Evolutionary conservation across 805 yeast genomes (phyloP), one percentile per base, ranked within the genome.

Genomic region (Candida pseudofarinosa): DNA sequence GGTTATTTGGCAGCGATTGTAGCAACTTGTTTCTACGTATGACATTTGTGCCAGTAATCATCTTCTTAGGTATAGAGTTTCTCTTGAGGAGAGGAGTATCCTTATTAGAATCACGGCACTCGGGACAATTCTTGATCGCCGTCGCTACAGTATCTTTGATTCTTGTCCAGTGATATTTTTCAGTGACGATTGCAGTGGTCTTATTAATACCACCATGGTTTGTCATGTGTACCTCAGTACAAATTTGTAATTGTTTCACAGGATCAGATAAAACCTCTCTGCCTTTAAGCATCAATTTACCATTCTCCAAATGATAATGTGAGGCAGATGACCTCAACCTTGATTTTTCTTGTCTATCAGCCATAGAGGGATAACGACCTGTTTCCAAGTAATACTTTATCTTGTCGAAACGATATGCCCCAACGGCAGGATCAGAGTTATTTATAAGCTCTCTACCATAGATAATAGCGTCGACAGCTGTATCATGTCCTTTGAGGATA

Each of bases 181-280:
- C 93, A 1, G 90, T 78, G 14, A 93, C 78, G 14, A 76, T 65
- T 0, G 91, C 68, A 0, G 97, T 89, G 1, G 95, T 83, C 55
- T 83, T 87, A 65, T 91, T 91, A 48, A 91, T 88, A 8, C 98
- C 98, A 10, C 83, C 83, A 58, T 91, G 99, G 36, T 74, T 77
- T 16, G 74, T 62, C 48, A 74, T 58, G 59, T 91, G 99, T 16
- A 80, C 65, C 35, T 82, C 84, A 6, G 79, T 73, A 28, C 90
- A 87, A 23, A 91, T 81, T 48, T 80, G 82, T 37, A 83, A 58
- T 63, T 90, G 98, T 40, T 82, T 77, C 1, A 72, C 77, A 0
- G 87, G 84, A 47, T 85, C 90, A 26, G 83, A 71, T 1, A 91
- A 76, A n/a, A 91, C 97, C 59, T 88, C 95, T 46, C 83, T 76